Evolutionary conservation across 2,329 filamentous ascomycete genomes (phyloP), one percentile per base, ranked within the genome.

Genomic region (Claviceps quebecensis): DNA sequence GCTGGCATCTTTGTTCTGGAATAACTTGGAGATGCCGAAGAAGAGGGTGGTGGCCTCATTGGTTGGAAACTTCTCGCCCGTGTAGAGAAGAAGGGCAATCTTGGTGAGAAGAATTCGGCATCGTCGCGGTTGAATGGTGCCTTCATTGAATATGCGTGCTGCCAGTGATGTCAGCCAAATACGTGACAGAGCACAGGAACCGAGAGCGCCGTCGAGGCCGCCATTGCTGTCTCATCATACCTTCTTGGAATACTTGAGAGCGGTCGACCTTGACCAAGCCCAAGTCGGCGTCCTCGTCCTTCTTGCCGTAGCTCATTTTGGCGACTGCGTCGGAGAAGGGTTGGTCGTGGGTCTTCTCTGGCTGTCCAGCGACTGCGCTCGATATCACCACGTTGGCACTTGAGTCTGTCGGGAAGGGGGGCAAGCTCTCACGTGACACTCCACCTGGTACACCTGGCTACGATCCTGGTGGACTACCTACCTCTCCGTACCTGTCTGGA

Each of bases 1-100:
- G 62, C 88, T 91, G 63, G 90, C 86, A 84, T 98, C 93, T 72
- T 96, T 97, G 73, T 97, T 97, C 76, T 97, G 91, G 78, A 98
- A 98, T 55, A 97, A 80, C 78, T 97, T 97, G 56, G 91, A 97
- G 69, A 95, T 97, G 61, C 91, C 90, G 68, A 97, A 97, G 81
- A 98, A 98, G 58, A 98, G 85, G 47, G 88, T 91, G 36, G 93
- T 97, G 60, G 93, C 93, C 80, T 98, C 93, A 66, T 95, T 94
- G 54, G 86, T 91, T 45, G 91, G 90, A 75, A 97, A 98, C 66
- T 84, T 89, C 74, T 98, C 93, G 61, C 93, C 93, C 19, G 89
- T 97, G 71, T 96, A 96, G 61, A 98, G 79, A 57, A 98, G 84
- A 53, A 97, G 85, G 48, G 88, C 87, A 65, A 98, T 93, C 77